Base-by-base conservation (phyloP, 208 protist genomes). In the Crithidia brevicula region DNA sequence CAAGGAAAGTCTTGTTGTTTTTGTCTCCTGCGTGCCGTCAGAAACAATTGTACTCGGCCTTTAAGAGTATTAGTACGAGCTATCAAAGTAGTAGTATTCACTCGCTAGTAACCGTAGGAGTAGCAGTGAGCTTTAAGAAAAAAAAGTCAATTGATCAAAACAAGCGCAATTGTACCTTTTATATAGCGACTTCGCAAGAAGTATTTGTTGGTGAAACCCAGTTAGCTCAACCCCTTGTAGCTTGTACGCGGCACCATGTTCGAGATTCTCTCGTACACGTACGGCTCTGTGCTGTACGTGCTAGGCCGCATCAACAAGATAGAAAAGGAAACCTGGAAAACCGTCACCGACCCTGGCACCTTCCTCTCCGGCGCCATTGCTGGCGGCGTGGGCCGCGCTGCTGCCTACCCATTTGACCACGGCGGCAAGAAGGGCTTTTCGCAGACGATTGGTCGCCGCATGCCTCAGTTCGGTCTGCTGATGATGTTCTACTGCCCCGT, bases 401-500 rank as follows among this genome's bases (percentile, higher is more conserved):
- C 69, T 4, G 86, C 73, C 10, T 25, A 94, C 43, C 74, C 86
- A 22, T 79, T 93, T 61, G 91, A 96, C 49, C 65, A 81, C 22
- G 91, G 91, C 6, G 88, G 91, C 16, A 51, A 79, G n/a, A 94
- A 96, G 57, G 91, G 91, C 40, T 36, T 82, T 16, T 42, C 51
- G 57, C 86, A 93, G 71, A 83, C 88, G 7, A 72, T 91, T 16
- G 72, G 72, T 27, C 84, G 91, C 5, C 88, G 91, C 34, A 85
- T 83, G 66, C 85, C 81, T 23, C 91, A 96, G 74, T 88, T 92
- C 47, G 91, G 91, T 0, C 52, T 88, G 25, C 80, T 96, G 18
- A 93, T 96, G 88, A 93, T 91, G 91, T 81, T 96, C 47, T 96
- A 96, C 79, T 81, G 78, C 45, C 82, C 85, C 22, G 40, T 91